These are phyloP conservation scores for Cicer pinnatifidum DNA, from an alignment of 306 rosid genomes.

Conservation along the genomic window DNA sequence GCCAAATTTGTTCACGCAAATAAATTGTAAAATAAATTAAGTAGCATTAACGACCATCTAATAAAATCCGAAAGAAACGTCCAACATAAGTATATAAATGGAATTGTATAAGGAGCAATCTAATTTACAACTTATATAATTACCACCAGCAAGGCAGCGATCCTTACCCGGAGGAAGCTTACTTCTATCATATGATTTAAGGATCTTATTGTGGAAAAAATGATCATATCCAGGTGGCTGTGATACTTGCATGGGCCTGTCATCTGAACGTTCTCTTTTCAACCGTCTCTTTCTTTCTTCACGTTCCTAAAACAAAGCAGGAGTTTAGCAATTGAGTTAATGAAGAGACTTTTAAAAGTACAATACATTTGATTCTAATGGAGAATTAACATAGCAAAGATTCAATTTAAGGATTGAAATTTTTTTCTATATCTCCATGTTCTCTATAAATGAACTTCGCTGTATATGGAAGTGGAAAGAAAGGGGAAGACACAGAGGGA, in stretches of 20 bases:
- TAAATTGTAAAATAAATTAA: slow-evolving; percentile 12
- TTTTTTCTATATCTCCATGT: slow-evolving; percentile 3
- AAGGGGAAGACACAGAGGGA: not conserved
- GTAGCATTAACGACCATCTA: slow-evolving; percentile 5
- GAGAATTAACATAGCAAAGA: slow-evolving; percentile 27
- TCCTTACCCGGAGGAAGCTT: slow-evolving; percentile 92
- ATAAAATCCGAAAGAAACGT: slow-evolving; percentile 17
- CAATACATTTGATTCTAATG: slow-evolving; percentile 22
- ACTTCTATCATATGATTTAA: slow-evolving; percentile 66
- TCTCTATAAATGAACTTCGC: slow-evolving; percentile 2
- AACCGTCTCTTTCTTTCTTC: slow-evolving; percentile 83
- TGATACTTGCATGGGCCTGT: slow-evolving; percentile 63
- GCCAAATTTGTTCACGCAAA: slow-evolving; percentile 20
- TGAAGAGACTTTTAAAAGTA: slow-evolving; percentile 15
- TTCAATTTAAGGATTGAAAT: not conserved
- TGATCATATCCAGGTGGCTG: slow-evolving; percentile 67
- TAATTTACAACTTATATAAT: slow-evolving; percentile 13
- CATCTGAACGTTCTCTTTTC: slow-evolving; percentile 82
- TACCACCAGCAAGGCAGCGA: slow-evolving; percentile 19
- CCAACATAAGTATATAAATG: slow-evolving; percentile 23
- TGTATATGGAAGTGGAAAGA: slow-evolving; percentile 25
- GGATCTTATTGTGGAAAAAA: slow-evolving; percentile 56
- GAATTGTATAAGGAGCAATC: slow-evolving; percentile 13
- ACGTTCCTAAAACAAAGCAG: slow-evolving; percentile 69
- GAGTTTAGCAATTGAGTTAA: slow-evolving; percentile 41